A percentile compares a stretch with the other conserved stretches of the same genome.
These are phyloP conservation scores for Pleurozium schreberi DNA, from an alignment of 225 moss, liverwort and hornwort species.

Conservation along the genomic window DNA sequence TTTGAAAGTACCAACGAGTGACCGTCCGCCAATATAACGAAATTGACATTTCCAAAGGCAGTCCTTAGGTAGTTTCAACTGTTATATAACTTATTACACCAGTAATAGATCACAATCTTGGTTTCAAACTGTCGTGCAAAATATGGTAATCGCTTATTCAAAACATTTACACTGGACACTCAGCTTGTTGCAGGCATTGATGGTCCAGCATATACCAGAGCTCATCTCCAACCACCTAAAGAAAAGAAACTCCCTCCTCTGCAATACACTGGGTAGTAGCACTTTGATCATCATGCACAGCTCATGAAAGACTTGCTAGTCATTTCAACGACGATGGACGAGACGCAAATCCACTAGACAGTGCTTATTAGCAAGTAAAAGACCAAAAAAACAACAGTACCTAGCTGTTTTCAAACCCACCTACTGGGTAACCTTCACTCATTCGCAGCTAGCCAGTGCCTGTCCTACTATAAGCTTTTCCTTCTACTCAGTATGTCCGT, in stretches of 20 bases:
- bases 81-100: neutral
- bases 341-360: neutral
- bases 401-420: neutral
- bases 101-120: neutral
- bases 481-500: neutral
- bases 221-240: neutral
- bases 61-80: neutral
- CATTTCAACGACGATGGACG: neutral
- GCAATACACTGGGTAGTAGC: neutral
- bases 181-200: neutral
- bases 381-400: neutral
- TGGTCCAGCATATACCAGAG: neutral
- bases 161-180: neutral
- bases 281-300: neutral
- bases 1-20: neutral
- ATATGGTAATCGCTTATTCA: neutral
- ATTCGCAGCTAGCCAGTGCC: neutral
- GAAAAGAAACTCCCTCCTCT: neutral
- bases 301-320: neutral
- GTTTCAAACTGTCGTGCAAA: neutral
- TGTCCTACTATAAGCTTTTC: neutral
- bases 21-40: too few species aligned
- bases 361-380: neutral
- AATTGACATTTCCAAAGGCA: neutral
- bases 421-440: neutral